Evolutionary conservation across 2,329 filamentous ascomycete species (phyloP).

Genomic region (Didymella exigua): DNA sequence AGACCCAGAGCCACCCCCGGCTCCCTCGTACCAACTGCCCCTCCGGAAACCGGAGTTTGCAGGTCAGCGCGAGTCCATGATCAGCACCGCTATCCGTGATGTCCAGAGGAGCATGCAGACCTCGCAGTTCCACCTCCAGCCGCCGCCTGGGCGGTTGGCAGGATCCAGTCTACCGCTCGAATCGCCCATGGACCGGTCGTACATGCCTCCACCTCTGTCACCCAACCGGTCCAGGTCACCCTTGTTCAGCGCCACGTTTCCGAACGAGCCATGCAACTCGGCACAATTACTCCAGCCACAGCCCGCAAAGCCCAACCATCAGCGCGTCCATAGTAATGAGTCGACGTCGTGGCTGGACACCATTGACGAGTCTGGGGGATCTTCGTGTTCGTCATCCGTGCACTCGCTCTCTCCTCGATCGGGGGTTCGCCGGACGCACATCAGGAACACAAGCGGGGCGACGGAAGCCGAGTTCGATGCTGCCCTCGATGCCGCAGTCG

Average conservation of each 20-base stretch:
- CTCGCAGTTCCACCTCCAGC: slow-evolving; percentile 43
- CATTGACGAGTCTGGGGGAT: slow-evolving; percentile 86
- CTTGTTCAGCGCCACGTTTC: slow-evolving; percentile 27
- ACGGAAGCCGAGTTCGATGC: slow-evolving; percentile 93
- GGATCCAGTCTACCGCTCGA: slow-evolving; percentile 41
- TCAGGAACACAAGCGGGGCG: slow-evolving; percentile 69
- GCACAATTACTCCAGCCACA: slow-evolving; percentile 31
- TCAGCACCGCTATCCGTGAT: slow-evolving; percentile 50
- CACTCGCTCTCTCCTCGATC: slow-evolving; percentile 77
- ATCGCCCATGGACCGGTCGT: slow-evolving; percentile 61
- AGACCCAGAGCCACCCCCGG: slow-evolving; percentile 29
- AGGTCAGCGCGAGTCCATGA: slow-evolving; percentile 46
- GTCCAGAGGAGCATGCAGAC: slow-evolving; percentile 45
- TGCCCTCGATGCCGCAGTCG: slow-evolving; percentile 91
- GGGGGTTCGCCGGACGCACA: slow-evolving; percentile 70
- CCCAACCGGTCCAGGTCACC: slow-evolving; percentile 64
- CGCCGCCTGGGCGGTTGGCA: slow-evolving; percentile 39
- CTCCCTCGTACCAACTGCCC: slow-evolving; percentile 34
- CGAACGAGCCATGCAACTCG: slow-evolving; percentile 27
- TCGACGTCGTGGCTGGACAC: slow-evolving; percentile 94
- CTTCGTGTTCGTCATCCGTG: slow-evolving; percentile 73
- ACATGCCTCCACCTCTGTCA: slow-evolving; percentile 74
- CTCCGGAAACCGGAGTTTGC: slow-evolving; percentile 38
- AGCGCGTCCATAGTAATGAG: slow-evolving; percentile 71
- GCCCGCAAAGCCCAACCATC: slow-evolving; percentile 29